Evolutionary conservation across 2,329 filamentous ascomycete genomes (phyloP), one percentile per base, ranked within the genome.

Genomic region (Conoideocrella luteorostrata): DNA sequence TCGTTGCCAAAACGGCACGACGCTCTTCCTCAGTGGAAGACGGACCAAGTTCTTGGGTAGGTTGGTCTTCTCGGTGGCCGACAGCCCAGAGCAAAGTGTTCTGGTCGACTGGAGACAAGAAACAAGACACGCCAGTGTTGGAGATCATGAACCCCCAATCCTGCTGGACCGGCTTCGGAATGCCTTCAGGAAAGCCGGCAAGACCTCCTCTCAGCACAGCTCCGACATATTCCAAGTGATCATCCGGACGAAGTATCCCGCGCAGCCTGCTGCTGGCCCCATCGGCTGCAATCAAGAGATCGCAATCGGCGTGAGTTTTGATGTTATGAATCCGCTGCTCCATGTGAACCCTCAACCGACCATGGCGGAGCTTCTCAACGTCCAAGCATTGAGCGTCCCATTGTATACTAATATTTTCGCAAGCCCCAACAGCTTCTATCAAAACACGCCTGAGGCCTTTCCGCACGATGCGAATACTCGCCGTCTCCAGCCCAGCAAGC

Each of bases 221-320:
- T 3, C 65, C 65, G 12, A 59, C 53, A 50, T 60, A 68, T 13
- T 56, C 33, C 28, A 68, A 56, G 5, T 34, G 48, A 47, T 68
- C 63, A 5, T 56, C 50, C 18, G 65, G 65, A 23, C 65, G 54
- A 11, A 71, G 44, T 5, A 44, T 44, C 3, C 51, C 49, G 29
- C 68, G 54, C 9, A 70, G 54, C 48, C 59, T 63, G 50, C 64
- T 68, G 24, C 54, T 56, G 3, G 62, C 56, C 1, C 68, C 68
- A 51, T 70, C 68, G 1, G 67, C 65, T 6, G 60, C 66, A 30
- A 71, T 52, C 4, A 71, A 52, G 12, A 71, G 36, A 47, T 69
- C 66, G 45, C 63, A 65, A 28, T 44, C 42, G 15, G 24, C 42
- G 22, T 23, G 26, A 6, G 13, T 28, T n/a, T 15, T 15, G n/a